Percentiles rank a stretch among this genome's conserved stretches.
Evolutionary conservation across 441 rosid genomes (phyloP).

Genomic region (Caryocar brasiliense): DNA sequence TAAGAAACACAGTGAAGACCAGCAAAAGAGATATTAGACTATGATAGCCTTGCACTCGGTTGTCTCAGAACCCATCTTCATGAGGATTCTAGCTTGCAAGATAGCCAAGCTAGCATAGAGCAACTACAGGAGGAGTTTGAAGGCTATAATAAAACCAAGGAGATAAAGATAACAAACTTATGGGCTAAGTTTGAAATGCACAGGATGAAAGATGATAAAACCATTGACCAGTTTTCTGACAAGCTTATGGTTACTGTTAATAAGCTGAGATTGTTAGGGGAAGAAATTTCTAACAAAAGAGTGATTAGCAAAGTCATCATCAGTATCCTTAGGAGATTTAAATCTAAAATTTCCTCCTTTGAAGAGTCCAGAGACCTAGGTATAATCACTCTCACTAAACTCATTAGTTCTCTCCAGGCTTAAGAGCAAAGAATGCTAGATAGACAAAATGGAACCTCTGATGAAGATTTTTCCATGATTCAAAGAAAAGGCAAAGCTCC

Average conservation of each 20-base stretch:
- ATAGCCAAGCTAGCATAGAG: background rate
- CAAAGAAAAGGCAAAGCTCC: too few species aligned
- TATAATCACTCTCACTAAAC: background rate
- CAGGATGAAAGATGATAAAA: background rate
- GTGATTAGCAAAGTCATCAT: background rate
- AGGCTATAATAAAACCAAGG: background rate
- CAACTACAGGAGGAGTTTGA: background rate
- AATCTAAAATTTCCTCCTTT: background rate
- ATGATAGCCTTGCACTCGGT: too few species aligned
- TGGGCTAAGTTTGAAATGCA: background rate
- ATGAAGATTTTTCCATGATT: too few species aligned
- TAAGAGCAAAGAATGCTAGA: slow-evolving; percentile 1
- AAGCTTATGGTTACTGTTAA: background rate
- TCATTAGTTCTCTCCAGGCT: background rate
- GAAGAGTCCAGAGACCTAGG: slow-evolving; percentile 2
- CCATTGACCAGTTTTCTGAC: background rate
- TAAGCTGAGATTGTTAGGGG: background rate
- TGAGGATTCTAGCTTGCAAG: too few species aligned
- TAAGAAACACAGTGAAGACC: too few species aligned
- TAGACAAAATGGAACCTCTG: too few species aligned
- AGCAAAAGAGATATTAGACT: too few species aligned
- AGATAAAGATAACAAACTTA: background rate
- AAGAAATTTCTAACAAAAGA: background rate
- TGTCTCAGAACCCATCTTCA: too few species aligned
- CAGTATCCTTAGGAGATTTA: background rate